Evolutionary conservation across 2,329 filamentous ascomycete genomes (phyloP).

Genomic region (Boeremia lycopersici): DNA sequence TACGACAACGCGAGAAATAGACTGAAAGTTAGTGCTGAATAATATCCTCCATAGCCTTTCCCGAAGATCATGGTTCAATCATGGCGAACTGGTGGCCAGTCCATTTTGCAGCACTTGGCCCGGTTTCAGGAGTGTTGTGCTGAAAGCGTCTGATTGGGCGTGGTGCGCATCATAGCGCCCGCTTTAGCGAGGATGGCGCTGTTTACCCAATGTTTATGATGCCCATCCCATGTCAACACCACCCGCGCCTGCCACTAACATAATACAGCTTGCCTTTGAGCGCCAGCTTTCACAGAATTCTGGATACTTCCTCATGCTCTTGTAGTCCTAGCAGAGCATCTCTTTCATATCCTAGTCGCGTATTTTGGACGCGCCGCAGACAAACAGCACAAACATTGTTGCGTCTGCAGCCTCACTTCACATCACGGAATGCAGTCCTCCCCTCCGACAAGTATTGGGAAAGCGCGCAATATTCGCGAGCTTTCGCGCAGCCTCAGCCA

Average conservation of each 20-base stretch:
- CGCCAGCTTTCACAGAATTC: slow-evolving; percentile 19
- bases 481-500: slow-evolving; percentile 45
- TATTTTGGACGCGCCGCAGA: slow-evolving; percentile 39
- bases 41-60: neutral
- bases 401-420: slow-evolving; percentile 26
- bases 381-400: slow-evolving; percentile 22
- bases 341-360: slow-evolving; percentile 37
- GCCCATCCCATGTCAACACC: slow-evolving; percentile 22
- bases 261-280: slow-evolving; percentile 1
- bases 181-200: slow-evolving; percentile 16
- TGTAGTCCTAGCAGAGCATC: slow-evolving; percentile 33
- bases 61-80: neutral
- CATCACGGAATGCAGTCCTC: slow-evolving; percentile 44
- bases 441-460: slow-evolving; percentile 44
- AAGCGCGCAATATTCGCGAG: slow-evolving; percentile 46
- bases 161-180: neutral
- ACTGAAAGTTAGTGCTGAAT: neutral
- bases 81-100: slow-evolving; percentile 12
- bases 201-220: slow-evolving; percentile 8
- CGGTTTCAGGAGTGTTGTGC: slow-evolving; percentile 15
- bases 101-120: slow-evolving; percentile 11
- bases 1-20: neutral
- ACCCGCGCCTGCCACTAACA: slow-evolving; percentile 37
- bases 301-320: slow-evolving; percentile 25
- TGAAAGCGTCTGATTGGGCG: slow-evolving; percentile 19